phyloP scores from a whole-genome alignment of 1,139 yeast species.

The Geotrichum restrictum region DNA sequence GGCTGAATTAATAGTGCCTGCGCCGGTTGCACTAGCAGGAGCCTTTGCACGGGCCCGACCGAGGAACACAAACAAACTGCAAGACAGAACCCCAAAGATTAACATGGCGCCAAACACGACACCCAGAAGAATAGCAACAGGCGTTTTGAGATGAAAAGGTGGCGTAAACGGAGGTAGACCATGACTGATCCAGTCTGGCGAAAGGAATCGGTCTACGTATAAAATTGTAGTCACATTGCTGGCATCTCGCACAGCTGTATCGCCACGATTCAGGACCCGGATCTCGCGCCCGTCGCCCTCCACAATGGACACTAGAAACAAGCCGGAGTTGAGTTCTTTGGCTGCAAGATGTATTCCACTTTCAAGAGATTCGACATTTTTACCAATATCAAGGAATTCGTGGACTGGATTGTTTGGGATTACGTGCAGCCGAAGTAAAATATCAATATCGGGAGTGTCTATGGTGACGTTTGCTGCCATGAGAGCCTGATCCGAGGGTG shows the following conservation, averaged over 20 bases:
- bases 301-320: slow-evolving; percentile 38
- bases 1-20: too few relatives aligned
- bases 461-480: slow-evolving; percentile 50
- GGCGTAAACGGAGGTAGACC: slow-evolving; percentile 30
- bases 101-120: slow-evolving; percentile 38
- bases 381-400: slow-evolving; percentile 35
- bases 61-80: slow-evolving; percentile 25
- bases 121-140: slow-evolving; percentile 37
- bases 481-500: slow-evolving; percentile 65
- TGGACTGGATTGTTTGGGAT: slow-evolving; percentile 52
- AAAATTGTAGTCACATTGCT: slow-evolving; percentile 50
- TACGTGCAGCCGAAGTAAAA: slow-evolving; percentile 64
- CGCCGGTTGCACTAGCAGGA: neutral
- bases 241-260: slow-evolving; percentile 45
- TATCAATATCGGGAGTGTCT: slow-evolving; percentile 45
- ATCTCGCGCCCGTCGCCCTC: slow-evolving; percentile 66
- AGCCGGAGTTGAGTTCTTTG: slow-evolving; percentile 34
- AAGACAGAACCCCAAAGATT: slow-evolving; percentile 29
- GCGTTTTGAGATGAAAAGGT: slow-evolving; percentile 36
- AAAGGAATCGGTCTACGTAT: slow-evolving; percentile 64
- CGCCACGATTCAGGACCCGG: slow-evolving; percentile 62
- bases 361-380: slow-evolving; percentile 42
- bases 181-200: slow-evolving; percentile 52
- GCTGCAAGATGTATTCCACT: slow-evolving; percentile 47
- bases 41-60: slow-evolving; percentile 21